phyloP scores from a whole-genome alignment of 768 basidiomycete genomes.

The Mycena pura region DNA sequence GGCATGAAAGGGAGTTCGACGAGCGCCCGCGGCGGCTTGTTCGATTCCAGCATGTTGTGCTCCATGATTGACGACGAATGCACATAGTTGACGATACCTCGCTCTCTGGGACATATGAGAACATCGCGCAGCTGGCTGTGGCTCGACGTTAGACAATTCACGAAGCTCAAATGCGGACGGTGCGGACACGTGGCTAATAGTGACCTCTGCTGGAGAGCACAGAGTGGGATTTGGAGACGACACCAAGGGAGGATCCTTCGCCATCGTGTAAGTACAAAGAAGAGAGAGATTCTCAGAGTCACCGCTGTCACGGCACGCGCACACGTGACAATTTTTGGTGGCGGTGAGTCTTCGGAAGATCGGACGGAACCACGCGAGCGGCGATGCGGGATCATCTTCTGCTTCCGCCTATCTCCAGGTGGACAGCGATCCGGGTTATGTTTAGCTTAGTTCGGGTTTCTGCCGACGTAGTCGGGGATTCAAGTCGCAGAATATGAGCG shows the following conservation, averaged over 20 bases:
- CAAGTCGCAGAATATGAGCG: too few relatives aligned
- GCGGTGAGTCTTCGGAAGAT: too few relatives aligned
- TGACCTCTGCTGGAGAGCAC: conserved; percentile 50
- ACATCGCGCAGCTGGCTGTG: conserved; percentile 80
- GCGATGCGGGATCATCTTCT: too few relatives aligned
- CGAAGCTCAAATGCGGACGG: not conserved
- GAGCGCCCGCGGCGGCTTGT: conserved; percentile 53
- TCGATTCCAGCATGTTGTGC: conserved; percentile 53
- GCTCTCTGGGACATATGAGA: conserved; percentile 72
- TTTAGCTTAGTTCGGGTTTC: too few relatives aligned
- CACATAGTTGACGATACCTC: conserved; percentile 70
- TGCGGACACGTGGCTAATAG: conserved; percentile 71
- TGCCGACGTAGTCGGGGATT: too few relatives aligned
- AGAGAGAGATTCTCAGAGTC: not conserved
- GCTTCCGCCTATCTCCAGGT: too few relatives aligned
- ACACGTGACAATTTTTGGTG: too few relatives aligned
- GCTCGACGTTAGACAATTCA: conserved; percentile 12
- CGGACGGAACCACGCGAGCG: too few relatives aligned
- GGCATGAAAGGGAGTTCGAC: conserved; percentile 64
- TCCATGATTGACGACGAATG: conserved; percentile 61
- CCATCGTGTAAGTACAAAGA: conserved; percentile 43
- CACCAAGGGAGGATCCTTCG: conserved; percentile 52
- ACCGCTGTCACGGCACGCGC: too few relatives aligned
- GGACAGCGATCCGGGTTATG: too few relatives aligned
- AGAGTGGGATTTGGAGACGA: conserved; percentile 49